Evolutionary conservation across 768 basidiomycete genomes (phyloP).

Genomic region (Boletus sp.): DNA sequence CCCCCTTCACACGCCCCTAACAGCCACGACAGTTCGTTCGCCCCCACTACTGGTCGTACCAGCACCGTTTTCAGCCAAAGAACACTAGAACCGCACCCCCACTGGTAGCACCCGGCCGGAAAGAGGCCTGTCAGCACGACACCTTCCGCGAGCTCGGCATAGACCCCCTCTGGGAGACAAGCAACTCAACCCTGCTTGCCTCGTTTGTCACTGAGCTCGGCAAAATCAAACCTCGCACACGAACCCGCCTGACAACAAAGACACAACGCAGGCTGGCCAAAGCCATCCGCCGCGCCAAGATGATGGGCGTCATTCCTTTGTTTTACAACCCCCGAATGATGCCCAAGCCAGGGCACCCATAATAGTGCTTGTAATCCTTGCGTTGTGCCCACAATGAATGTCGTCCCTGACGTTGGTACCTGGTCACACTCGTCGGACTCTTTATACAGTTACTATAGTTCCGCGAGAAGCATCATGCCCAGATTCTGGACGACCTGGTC

Average conservation of each 20-base stretch:
- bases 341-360: conserved; percentile 18
- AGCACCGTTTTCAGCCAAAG: conserved; percentile 33
- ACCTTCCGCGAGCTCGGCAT: conserved; percentile 68
- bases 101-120: conserved; percentile 54
- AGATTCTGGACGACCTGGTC: conserved; percentile 95
- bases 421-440: not conserved
- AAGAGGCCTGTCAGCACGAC: conserved; percentile 57
- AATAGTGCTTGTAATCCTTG: not conserved
- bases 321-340: conserved; percentile 32
- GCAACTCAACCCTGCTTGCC: conserved; percentile 58
- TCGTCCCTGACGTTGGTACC: conserved; percentile 10
- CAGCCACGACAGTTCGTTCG: conserved; percentile 41
- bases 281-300: conserved; percentile 84
- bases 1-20: not conserved
- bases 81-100: conserved; percentile 30
- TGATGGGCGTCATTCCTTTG: conserved; percentile 83
- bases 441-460: conserved; percentile 52
- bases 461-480: conserved; percentile 92
- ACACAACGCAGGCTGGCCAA: conserved; percentile 78
- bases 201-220: conserved; percentile 71
- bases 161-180: conserved; percentile 70
- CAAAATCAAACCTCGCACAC: conserved; percentile 68
- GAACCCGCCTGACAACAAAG: conserved; percentile 73
- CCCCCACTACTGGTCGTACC: conserved; percentile 43
- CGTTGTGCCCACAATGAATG: not conserved